Evolutionary conservation across 495 filamentous ascomycete species (phyloP).

Genomic region (Pyrenula massariospora): DNA sequence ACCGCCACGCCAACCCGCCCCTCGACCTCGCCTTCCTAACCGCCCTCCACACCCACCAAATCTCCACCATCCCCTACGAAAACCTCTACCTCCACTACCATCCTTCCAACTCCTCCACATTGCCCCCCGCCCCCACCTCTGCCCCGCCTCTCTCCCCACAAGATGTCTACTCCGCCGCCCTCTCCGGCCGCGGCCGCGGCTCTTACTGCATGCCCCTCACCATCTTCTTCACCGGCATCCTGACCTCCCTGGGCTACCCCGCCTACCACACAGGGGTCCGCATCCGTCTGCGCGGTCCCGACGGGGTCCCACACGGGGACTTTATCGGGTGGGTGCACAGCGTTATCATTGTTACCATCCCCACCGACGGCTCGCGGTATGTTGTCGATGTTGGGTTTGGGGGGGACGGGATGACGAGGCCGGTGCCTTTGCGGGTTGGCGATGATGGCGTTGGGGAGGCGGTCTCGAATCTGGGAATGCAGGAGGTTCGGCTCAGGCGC

Average conservation of each 20-base stretch:
- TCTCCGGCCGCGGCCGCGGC: conserved; percentile 41
- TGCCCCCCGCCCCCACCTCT: too few relatives aligned
- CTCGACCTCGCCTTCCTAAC: conserved; percentile 5
- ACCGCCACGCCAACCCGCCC: conserved; percentile 4
- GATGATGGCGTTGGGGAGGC: conserved; percentile 17
- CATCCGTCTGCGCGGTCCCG: conserved; percentile 17
- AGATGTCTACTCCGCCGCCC: conserved; percentile 52
- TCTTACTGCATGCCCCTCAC: conserved; percentile 75
- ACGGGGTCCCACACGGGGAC: conserved; percentile 19
- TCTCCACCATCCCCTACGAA: conserved; percentile 59
- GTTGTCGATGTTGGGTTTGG: conserved; percentile 68
- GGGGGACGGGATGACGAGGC: conserved; percentile 42
- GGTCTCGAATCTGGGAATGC: conserved; percentile 29
- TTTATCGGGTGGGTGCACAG: conserved; percentile 51
- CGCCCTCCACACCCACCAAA: conserved; percentile 26
- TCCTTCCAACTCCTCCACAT: background rate
- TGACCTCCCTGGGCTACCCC: conserved; percentile 49
- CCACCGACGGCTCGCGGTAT: conserved; percentile 26
- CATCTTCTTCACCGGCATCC: conserved; percentile 49
- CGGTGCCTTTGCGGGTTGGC: conserved; percentile 28
- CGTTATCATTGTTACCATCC: conserved; percentile 53
- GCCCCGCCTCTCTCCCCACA: conserved; percentile 17
- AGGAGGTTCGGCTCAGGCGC: conserved; percentile 35
- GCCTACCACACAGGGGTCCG: conserved; percentile 39
- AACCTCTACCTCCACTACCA: conserved; percentile 49